Evolutionary conservation across 192 early-diverging fungal species (phyloP).

Genomic region (Pilobolus umbonatus): DNA sequence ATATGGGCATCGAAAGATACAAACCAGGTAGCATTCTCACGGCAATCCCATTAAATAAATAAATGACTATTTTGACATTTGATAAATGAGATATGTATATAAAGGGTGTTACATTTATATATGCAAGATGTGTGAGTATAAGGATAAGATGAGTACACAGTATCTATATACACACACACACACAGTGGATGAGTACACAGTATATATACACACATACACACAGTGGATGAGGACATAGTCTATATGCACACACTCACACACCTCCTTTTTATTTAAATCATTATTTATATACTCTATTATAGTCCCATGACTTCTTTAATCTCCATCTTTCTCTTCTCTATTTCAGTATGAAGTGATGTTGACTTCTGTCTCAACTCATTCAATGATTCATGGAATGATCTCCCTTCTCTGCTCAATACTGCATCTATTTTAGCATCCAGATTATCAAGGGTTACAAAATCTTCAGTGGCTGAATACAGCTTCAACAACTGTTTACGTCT

Average conservation of each 20-base stretch:
- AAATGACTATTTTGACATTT: no score
- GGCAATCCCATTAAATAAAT: no score
- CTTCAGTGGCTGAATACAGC: conserved; percentile 22
- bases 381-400: conserved; percentile 16
- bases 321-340: conserved; percentile 17
- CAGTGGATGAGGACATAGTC: background rate
- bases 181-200: background rate
- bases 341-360: conserved; percentile 7
- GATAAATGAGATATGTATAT: no score
- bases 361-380: conserved; percentile 16
- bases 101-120: no score
- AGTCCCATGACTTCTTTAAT: conserved; percentile 27
- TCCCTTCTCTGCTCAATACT: conserved; percentile 9
- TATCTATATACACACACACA: background rate
- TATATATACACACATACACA: background rate
- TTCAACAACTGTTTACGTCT: conserved; percentile 16
- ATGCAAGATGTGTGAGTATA: no score
- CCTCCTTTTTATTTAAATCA: background rate
- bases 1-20: no score
- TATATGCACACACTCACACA: background rate
- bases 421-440: conserved; percentile 24
- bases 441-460: conserved; percentile 30
- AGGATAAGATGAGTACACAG: no score
- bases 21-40: no score
- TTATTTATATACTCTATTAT: conserved; percentile 2